Conservation (phyloP, 331 rosid species). For the Quercus phellos region DNA sequence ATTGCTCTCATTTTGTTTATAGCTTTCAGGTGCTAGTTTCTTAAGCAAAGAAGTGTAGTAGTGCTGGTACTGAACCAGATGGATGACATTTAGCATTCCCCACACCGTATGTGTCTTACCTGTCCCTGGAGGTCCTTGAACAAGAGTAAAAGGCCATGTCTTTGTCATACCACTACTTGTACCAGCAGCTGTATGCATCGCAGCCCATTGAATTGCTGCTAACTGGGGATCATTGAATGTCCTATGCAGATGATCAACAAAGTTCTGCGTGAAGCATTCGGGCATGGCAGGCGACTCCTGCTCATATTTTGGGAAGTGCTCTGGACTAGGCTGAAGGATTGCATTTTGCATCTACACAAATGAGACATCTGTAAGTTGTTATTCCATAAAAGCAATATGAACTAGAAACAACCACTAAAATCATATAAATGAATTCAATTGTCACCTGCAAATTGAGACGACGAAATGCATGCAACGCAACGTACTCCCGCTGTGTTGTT, state of each 20-base stretch:
- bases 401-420: slow-evolving; percentile 11
- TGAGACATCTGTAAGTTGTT: slow-evolving; percentile 11
- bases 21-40: slow-evolving; percentile 98
- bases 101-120: slow-evolving; percentile 99
- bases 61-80: slow-evolving; percentile 97
- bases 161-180: slow-evolving; percentile 73
- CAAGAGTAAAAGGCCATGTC: slow-evolving; percentile 99
- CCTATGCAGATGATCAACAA: slow-evolving; percentile 77
- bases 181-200: slow-evolving; percentile 98
- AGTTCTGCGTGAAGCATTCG: slow-evolving; percentile 88
- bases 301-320: slow-evolving; percentile 94
- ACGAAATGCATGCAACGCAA: slow-evolving; percentile 97
- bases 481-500: slow-evolving; percentile 92
- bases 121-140: slow-evolving; percentile 99
- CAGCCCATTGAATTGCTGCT: slow-evolving; percentile 98
- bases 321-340: slow-evolving; percentile 94
- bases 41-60: slow-evolving; percentile 94
- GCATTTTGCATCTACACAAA: slow-evolving; percentile 87
- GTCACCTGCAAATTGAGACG: slow-evolving; percentile 88
- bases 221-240: slow-evolving; percentile 94
- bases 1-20: slow-evolving; percentile 81
- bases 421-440: slow-evolving; percentile 8
- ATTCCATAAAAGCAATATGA: neutral
- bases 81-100: slow-evolving; percentile 99
- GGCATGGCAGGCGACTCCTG: slow-evolving; percentile 95